Base-by-base conservation (phyloP, 176 grass and related monocot species). In the Zizania latifolia region DNA sequence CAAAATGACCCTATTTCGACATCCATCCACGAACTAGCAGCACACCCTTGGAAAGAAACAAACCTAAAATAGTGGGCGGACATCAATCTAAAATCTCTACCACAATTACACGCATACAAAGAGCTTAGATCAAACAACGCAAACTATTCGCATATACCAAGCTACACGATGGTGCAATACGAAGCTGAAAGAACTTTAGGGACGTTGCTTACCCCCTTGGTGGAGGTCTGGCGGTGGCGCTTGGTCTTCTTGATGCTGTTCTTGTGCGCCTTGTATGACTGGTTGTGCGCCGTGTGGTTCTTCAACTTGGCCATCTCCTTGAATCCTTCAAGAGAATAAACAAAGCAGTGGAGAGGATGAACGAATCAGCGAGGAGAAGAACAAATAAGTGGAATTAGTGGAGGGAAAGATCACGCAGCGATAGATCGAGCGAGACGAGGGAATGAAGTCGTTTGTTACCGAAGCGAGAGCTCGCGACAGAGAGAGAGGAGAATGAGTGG, bases 241-340 rank as follows among this genome's bases (percentile, higher is more conserved):
- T 87, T 90, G 48, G 91, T 81, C 88, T 94, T 94, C 81, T 90
- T 94, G 82, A 94, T 94, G 30, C 91, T 88, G 65, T 94, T 94
- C 84, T 48, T 94, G 78, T 94, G 91, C 57, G 91, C 91, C 82
- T 94, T 94, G 85, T 86, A 83, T 10, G 87, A 90, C 74, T 90
- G 91, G 82, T 94, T 94, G 88, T 94, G 91, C 43, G 91, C 91
- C 34, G 91, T 94, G 82, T 94, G 91, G 65, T 94, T 94, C 91
- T 94, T 95, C 57, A 89, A 95, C 89, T 95, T 95, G 73, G 92
- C 92, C 92, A 95, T 95, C 82, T 63, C 50, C 39, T 4, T 30
- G 22, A 17, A 38, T 50, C 24, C 45, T 71, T 37, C 45, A 27
- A 65, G 26, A 29, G 30, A 38, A 50, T 31, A 44, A n/a, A n/a